Evolutionary conservation across 306 rosid species (phyloP).

Genomic region (Vigna mungo): DNA sequence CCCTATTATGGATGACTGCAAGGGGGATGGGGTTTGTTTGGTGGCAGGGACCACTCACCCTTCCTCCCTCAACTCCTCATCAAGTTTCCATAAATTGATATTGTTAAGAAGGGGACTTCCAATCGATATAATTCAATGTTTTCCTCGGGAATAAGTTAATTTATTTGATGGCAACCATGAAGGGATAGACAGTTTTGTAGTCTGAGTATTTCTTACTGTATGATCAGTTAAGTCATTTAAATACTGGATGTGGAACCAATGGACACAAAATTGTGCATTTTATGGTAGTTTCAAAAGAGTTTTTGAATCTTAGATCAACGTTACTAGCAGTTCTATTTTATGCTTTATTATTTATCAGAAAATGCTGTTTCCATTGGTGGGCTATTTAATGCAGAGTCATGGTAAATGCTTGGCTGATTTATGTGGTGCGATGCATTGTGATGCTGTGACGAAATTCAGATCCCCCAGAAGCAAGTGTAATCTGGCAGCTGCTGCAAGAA

Average conservation of each 20-base stretch:
- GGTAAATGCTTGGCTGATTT: constrained; percentile 93
- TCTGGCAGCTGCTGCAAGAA: constrained; percentile 82
- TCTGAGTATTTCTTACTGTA: constrained; percentile 17
- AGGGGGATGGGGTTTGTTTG: neutral
- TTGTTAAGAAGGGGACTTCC: too few species aligned
- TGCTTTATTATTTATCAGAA: constrained; percentile 19
- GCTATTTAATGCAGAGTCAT: constrained; percentile 63
- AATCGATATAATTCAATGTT: neutral
- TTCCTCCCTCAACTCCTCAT: too few species aligned
- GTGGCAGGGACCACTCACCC: too few species aligned
- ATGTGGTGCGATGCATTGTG: constrained; percentile 96
- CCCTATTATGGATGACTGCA: neutral
- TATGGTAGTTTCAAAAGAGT: constrained; percentile 1
- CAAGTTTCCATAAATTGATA: neutral
- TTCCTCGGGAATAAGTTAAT: neutral
- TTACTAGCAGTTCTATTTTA: constrained; percentile 12
- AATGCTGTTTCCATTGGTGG: constrained; percentile 21
- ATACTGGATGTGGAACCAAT: constrained; percentile 10
- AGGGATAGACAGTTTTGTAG: constrained; percentile 9
- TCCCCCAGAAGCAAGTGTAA: constrained; percentile 80
- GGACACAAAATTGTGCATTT: constrained; percentile 8
- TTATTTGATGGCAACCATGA: neutral
- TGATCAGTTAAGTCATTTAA: constrained; percentile 17
- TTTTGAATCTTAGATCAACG: constrained; percentile 19
- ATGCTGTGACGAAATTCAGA: constrained; percentile 61